phyloP scores from a whole-genome alignment of 1,284 basidiomycete species.

The Cryptococcus amylolentus region DNA sequence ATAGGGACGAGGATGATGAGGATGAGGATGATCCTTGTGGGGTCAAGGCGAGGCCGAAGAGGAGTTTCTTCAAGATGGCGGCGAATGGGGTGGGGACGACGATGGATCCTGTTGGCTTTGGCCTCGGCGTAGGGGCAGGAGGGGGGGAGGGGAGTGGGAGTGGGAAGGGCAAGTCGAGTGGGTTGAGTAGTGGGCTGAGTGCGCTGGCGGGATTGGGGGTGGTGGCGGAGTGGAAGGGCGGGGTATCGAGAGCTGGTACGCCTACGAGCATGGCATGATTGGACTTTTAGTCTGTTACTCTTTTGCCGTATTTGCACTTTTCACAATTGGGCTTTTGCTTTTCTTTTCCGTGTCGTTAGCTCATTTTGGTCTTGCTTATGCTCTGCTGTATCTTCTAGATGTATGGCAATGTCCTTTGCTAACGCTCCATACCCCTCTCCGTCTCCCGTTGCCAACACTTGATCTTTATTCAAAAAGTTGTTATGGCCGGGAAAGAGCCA shows the following conservation, averaged over 20 bases:
- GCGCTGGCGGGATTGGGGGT: neutral
- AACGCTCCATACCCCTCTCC: too few species aligned
- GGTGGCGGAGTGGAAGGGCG: slow-evolving; percentile 2
- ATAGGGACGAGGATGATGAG: neutral
- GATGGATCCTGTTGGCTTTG: neutral
- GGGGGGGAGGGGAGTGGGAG: neutral
- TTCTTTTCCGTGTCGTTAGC: neutral
- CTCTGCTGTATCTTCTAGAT: neutral
- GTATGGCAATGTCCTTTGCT: too few species aligned
- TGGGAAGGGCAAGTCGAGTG: neutral
- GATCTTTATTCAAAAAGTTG: too few species aligned
- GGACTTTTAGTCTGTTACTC: too few species aligned
- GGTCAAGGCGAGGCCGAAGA: slow-evolving; percentile 18
- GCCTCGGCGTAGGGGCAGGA: neutral
- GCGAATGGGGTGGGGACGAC: neutral
- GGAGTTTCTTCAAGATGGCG: slow-evolving; percentile 1
- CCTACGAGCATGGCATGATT: slow-evolving; percentile 1
- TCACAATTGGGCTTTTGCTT: neutral
- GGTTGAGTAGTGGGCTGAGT: too few species aligned
- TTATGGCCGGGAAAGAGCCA: too few species aligned
- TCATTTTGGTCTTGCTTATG: neutral
- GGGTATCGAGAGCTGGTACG: slow-evolving; percentile 1
- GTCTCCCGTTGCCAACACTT: too few species aligned
- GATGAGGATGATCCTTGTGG: slow-evolving; percentile 24
- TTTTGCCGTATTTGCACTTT: too few species aligned